These are phyloP conservation scores for Sporobolomyces roseus DNA, from an alignment of 768 basidiomycete species.

Conservation along the genomic window DNA sequence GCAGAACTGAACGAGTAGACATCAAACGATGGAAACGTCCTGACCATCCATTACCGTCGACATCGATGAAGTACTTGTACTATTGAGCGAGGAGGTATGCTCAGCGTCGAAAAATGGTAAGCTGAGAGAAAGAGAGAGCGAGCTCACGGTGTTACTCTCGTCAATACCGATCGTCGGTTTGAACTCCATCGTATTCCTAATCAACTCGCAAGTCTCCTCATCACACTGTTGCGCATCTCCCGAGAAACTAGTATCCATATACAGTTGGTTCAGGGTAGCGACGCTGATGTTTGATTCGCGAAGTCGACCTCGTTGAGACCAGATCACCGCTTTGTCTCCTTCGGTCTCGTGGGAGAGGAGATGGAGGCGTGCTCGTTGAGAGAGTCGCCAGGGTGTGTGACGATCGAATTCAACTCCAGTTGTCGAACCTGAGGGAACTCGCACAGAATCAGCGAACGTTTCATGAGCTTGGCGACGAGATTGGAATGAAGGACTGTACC, in stretches of 20 bases:
- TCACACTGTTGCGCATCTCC: conserved; percentile 45
- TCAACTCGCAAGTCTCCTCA: conserved; percentile 41
- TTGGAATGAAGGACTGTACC: conserved; percentile 37
- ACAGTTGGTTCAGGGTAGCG: conserved; percentile 41
- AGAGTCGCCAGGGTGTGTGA: conserved; percentile 50
- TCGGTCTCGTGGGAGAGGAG: conserved; percentile 48
- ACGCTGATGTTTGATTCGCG: conserved; percentile 34
- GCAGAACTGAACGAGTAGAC: conserved; percentile 75
- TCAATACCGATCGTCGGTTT: conserved; percentile 44
- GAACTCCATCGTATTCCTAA: conserved; percentile 41
- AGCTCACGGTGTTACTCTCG: conserved; percentile 33
- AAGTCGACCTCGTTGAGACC: conserved; percentile 47
- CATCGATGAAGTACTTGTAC: conserved; percentile 43
- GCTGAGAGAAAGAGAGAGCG: background rate
- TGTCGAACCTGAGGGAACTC: conserved; percentile 42
- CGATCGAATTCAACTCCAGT: conserved; percentile 50
- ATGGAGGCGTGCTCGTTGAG: conserved; percentile 50
- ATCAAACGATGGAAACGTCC: conserved; percentile 57
- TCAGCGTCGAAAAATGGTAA: background rate
- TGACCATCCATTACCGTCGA: conserved; percentile 38
- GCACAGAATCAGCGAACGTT: background rate
- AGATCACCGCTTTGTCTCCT: conserved; percentile 48
- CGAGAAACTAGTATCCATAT: conserved; percentile 45
- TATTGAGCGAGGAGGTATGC: background rate
- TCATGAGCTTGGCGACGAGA: background rate